Conservation (phyloP, 2,329 filamentous ascomycete species). For the Graphium sp. region DNA sequence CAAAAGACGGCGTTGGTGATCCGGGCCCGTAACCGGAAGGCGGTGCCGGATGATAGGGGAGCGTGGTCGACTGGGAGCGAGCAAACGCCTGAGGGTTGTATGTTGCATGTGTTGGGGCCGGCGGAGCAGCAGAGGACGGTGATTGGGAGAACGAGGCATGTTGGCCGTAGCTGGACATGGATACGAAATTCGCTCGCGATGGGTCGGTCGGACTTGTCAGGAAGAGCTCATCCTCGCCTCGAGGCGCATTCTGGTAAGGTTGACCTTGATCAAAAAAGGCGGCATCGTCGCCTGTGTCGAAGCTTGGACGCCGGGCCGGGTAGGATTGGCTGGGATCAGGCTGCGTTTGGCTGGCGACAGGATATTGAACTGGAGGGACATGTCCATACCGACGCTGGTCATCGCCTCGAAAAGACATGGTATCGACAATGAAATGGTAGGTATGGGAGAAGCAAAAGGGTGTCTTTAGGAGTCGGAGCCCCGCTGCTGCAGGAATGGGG, state of each 20-base stretch:
- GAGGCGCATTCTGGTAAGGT: conserved; percentile 5
- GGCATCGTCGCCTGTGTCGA: conserved; percentile 60
- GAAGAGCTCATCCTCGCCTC: conserved; percentile 46
- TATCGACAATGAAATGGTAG: conserved; percentile 3
- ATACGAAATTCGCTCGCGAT: too few species aligned
- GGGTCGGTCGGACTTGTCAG: conserved; percentile 28
- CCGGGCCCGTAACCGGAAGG: conserved; percentile 15
- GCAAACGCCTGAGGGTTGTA: conserved; percentile 60
- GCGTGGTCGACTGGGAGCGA: conserved; percentile 32
- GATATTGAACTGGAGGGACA: conserved; percentile 48
- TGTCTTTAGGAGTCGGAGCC: too few species aligned
- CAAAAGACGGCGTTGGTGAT: conserved; percentile 11
- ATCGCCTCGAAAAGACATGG: conserved; percentile 48
- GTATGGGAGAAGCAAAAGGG: background rate
- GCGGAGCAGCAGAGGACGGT: conserved; percentile 2
- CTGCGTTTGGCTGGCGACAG: conserved; percentile 19
- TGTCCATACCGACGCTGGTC: conserved; percentile 49
- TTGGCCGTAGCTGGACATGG: conserved; percentile 4
- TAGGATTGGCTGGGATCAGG: conserved; percentile 9
- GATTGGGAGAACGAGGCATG: conserved; percentile 2
- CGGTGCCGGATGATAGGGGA: conserved; percentile 30
- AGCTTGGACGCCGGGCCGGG: conserved; percentile 41
- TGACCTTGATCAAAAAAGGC: conserved; percentile 26
- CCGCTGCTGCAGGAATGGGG: too few species aligned
- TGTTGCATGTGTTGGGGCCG: conserved; percentile 24